A percentile compares a stretch with the other conserved stretches of the same genome.
phyloP scores from a whole-genome alignment of 192 early-diverging fungal genomes.

The Phlyctochytrium bullatum region DNA sequence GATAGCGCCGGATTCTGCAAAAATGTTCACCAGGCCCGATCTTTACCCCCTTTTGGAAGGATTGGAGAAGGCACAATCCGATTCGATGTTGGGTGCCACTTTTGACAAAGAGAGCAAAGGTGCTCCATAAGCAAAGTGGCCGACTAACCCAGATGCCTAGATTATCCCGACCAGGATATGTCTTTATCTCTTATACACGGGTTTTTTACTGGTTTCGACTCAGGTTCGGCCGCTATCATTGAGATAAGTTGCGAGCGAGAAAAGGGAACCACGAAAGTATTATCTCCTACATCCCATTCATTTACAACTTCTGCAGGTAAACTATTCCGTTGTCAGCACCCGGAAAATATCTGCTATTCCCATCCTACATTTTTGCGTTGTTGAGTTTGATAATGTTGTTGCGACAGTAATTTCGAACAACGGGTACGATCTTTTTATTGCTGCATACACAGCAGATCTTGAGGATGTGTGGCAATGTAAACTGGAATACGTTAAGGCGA shows the following conservation, averaged over 20 bases:
- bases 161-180: not conserved
- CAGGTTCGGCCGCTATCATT: not conserved
- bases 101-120: too few relatives aligned
- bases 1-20: not conserved
- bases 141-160: too few relatives aligned
- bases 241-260: not conserved
- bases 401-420: constrained; percentile 18
- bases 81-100: too few relatives aligned
- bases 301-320: too few relatives aligned
- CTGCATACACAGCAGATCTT: constrained; percentile 21
- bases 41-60: too few relatives aligned
- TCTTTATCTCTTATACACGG: not conserved
- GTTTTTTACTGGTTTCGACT: not conserved
- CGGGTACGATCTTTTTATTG: constrained; percentile 18
- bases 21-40: not conserved
- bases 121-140: too few relatives aligned
- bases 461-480: constrained; percentile 37
- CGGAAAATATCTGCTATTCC: constrained; percentile 18
- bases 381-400: constrained; percentile 19
- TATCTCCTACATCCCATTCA: too few relatives aligned
- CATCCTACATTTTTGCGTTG: constrained; percentile 10
- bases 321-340: constrained; percentile 4
- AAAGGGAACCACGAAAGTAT: not conserved
- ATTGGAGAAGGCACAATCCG: too few relatives aligned
- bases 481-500: constrained; percentile 18